A percentile compares a stretch with the other conserved stretches of the same genome.
Conservation (phyloP, 192 early-diverging fungal genomes). For the Coemansia sp. region DNA sequence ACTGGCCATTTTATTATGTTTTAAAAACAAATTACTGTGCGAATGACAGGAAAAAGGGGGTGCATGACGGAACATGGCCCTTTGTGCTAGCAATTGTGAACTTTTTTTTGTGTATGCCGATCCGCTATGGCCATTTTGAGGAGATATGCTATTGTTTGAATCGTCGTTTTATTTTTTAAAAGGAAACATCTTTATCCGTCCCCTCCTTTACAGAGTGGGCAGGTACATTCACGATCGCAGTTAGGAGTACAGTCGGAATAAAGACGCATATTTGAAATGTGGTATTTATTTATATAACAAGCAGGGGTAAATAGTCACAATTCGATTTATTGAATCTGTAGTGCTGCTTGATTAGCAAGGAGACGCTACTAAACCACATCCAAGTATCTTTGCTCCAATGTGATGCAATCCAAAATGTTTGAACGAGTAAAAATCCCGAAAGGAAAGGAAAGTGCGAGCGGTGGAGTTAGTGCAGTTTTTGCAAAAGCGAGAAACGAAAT, state of each 20-base stretch:
- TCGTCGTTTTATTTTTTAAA: no score
- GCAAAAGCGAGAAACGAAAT: no score
- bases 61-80: background rate
- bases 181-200: constrained; percentile 5
- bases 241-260: background rate
- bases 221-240: constrained; percentile 40
- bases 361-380: background rate
- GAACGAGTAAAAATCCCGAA: background rate
- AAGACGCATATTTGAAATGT: background rate
- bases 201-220: constrained; percentile 29
- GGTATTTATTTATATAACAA: no score
- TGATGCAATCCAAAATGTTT: background rate
- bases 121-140: no score
- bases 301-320: no score
- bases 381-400: background rate
- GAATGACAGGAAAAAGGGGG: background rate
- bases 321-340: no score
- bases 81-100: background rate
- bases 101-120: background rate
- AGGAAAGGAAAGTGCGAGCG: background rate
- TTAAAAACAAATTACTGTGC: no score
- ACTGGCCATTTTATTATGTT: background rate
- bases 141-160: no score
- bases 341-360: background rate
- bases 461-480: background rate